Percentiles rank a stretch among this genome's conserved stretches.
These are phyloP conservation scores for Darksidea phi DNA, from an alignment of 495 filamentous ascomycete genomes.

Conservation along the genomic window DNA sequence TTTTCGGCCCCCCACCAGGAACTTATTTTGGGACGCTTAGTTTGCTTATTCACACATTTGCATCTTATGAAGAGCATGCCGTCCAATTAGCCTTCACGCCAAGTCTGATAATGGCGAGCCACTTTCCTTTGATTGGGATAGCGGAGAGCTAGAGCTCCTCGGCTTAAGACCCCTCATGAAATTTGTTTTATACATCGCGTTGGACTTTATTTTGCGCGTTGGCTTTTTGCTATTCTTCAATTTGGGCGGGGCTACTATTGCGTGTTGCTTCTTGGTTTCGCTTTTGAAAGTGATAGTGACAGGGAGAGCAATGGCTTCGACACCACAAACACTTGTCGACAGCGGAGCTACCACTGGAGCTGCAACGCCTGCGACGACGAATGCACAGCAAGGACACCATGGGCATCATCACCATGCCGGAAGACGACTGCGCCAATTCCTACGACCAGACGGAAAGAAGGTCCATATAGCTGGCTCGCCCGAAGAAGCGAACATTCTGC, in stretches of 20 bases:
- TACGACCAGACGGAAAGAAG: slow-evolving; percentile 53
- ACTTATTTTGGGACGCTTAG: background rate
- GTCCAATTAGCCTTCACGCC: background rate
- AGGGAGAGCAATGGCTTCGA: slow-evolving; percentile 12
- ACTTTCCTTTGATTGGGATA: background rate
- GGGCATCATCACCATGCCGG: slow-evolving; percentile 30
- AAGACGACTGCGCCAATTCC: slow-evolving; percentile 50
- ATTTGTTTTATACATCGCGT: no score
- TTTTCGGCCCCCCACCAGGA: background rate
- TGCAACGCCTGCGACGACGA: background rate
- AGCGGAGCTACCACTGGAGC: background rate
- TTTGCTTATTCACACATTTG: background rate
- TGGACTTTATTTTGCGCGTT: no score
- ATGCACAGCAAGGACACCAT: slow-evolving; percentile 11
- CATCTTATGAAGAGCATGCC: background rate
- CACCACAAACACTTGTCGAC: slow-evolving; percentile 24
- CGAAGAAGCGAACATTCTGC: slow-evolving; percentile 50
- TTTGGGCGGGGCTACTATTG: no score
- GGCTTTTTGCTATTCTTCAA: no score
- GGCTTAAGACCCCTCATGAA: background rate
- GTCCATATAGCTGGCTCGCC: slow-evolving; percentile 56
- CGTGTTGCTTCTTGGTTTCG: background rate
- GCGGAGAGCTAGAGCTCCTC: background rate
- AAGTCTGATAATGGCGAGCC: background rate
- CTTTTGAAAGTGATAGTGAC: background rate